Evolutionary conservation across 148 eudicot genomes (phyloP).

Genomic region (Selenicereus undatus): DNA sequence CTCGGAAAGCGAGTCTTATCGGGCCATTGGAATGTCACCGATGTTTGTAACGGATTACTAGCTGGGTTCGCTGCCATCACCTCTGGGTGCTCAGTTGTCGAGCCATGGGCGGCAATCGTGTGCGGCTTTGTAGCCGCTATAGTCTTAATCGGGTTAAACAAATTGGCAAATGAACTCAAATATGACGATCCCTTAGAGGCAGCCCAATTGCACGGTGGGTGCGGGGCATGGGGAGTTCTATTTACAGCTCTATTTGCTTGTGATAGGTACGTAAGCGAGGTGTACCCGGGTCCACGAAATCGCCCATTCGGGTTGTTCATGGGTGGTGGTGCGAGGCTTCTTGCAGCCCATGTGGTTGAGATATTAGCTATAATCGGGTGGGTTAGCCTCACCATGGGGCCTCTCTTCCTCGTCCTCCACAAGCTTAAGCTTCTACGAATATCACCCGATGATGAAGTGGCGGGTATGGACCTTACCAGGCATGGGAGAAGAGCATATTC

Average conservation of each 20-base stretch:
- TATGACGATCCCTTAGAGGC: conserved; percentile 29
- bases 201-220: conserved; percentile 28
- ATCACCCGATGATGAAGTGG: conserved; percentile 25
- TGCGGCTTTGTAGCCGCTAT: conserved; percentile 21
- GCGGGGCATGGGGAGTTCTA: conserved; percentile 27
- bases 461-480: conserved; percentile 27
- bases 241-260: conserved; percentile 23
- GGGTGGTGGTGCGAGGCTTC: conserved; percentile 26
- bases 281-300: conserved; percentile 17
- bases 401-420: conserved; percentile 14
- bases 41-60: conserved; percentile 26
- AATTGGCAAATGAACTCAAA: conserved; percentile 5
- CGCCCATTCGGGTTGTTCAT: conserved; percentile 27
- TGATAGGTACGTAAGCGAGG: conserved; percentile 19
- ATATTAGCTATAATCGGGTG: conserved; percentile 21
- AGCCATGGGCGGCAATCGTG: conserved; percentile 27
- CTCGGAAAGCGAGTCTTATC: conserved; percentile 17
- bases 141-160: conserved; percentile 16
- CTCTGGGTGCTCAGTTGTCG: conserved; percentile 26
- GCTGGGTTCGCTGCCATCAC: conserved; percentile 29
- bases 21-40: conserved; percentile 28
- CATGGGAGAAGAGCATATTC: conserved; percentile 24
- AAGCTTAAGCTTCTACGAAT: conserved; percentile 19
- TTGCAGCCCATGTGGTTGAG: conserved; percentile 24
- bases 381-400: conserved; percentile 26